Conservation (phyloP, 176 grass and related monocot genomes). For the Bolboschoenus planiculmis region DNA sequence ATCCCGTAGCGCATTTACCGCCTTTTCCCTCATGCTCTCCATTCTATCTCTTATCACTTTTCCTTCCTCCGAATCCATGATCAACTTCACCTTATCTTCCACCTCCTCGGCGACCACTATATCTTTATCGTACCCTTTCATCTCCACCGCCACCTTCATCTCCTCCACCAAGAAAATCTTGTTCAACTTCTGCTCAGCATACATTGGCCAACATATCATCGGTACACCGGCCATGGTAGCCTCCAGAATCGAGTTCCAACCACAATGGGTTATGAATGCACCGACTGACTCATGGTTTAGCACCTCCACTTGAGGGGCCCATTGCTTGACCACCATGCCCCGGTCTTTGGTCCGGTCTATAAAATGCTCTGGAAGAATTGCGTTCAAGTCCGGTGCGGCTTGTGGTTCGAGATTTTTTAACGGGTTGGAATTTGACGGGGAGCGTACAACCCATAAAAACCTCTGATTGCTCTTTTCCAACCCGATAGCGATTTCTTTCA, state of each 20-base stretch:
- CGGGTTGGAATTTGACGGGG: neutral
- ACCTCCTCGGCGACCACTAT: slow-evolving; percentile 29
- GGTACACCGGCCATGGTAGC: slow-evolving; percentile 24
- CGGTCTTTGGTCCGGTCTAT: slow-evolving; percentile 29
- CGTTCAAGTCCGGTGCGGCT: slow-evolving; percentile 3
- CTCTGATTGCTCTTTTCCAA: slow-evolving; percentile 40
- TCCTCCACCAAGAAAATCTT: slow-evolving; percentile 45
- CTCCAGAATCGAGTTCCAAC: slow-evolving; percentile 55
- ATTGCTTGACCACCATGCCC: slow-evolving; percentile 36
- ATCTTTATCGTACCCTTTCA: slow-evolving; percentile 30
- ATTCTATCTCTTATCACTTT: neutral
- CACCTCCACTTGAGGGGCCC: slow-evolving; percentile 53
- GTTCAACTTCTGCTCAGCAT: slow-evolving; percentile 36
- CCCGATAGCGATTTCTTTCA: slow-evolving; percentile 39
- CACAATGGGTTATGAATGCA: slow-evolving; percentile 41
- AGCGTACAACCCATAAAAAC: slow-evolving; percentile 52
- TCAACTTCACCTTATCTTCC: slow-evolving; percentile 29
- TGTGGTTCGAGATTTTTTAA: neutral
- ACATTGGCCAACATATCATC: slow-evolving; percentile 38
- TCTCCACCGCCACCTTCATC: slow-evolving; percentile 24
- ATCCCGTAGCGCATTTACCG: neutral
- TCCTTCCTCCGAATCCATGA: slow-evolving; percentile 33
- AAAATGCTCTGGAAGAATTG: slow-evolving; percentile 24
- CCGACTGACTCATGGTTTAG: slow-evolving; percentile 26
- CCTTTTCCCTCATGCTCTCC: slow-evolving; percentile 4